Evolutionary conservation across 352 stramenopile genomes (phyloP), one percentile per base, ranked within the genome.

Genomic region (Globisporangium canariense): DNA sequence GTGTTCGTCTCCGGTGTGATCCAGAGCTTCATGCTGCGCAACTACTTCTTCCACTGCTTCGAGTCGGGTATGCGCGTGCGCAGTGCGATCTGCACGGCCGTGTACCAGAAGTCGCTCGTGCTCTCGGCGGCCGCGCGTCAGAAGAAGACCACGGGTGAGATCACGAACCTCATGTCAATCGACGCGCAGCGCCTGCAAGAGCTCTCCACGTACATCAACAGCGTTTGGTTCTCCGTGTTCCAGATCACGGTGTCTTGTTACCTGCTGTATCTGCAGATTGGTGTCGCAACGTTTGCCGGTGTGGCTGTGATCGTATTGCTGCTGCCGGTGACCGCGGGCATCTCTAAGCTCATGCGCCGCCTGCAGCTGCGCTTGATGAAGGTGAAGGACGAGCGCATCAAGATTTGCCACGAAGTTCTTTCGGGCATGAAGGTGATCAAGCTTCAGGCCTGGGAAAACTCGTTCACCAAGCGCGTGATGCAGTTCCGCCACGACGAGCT

Each of bases 141-240:
- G 85, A 79, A 91, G 64, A 82, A 78, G 59, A 96, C 81, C 36
- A 86, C 92, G 25, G 96, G 96, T 56, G 93, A 99, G 79, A 98
- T 99, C 68, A 97, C 93, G 13, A 99, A 99, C 71, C 87, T 99
- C 38, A 98, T 99, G 82, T 97, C 92, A 8, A 98, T 98, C 71
- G 97, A 99, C 76, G 94, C 95, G 11, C 86, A 98, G 76, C 84
- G 94, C 13, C 78, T 99, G 50, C 97, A 99, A 70, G 91, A 98
- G 54, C 79, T 98, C 51, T 98, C 94, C 57, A 87, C 91, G 25
- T 99, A 98, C 72, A 66, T 98, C 18, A 85, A 98, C 65, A 90
- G 94, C 52, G 86, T 97, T 47, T 93, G 94, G 78, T 93, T 91
- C 58, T 91, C 92, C 10, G 63, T 78, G 2, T 93, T 91, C 73